These are phyloP conservation scores for Oryza punctata DNA, from an alignment of 176 grass and related monocot genomes.

Conservation along the genomic window DNA sequence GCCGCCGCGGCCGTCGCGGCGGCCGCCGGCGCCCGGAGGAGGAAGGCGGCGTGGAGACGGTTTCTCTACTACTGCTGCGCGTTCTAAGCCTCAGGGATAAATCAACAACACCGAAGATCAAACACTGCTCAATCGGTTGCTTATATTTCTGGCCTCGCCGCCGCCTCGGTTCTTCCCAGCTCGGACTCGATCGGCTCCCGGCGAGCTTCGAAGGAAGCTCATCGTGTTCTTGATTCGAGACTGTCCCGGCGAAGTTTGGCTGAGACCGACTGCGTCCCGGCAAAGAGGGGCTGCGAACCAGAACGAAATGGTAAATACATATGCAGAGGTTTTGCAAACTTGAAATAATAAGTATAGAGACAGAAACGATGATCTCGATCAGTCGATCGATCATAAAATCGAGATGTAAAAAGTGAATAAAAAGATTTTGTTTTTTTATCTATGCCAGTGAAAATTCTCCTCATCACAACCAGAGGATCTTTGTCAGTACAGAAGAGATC, in stretches of 20 bases:
- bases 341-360: not conserved
- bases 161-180: not conserved
- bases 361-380: not conserved
- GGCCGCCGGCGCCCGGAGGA: conserved; percentile 40
- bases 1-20: conserved; percentile 40
- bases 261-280: not conserved
- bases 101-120: not conserved
- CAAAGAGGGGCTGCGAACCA: not conserved
- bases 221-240: not conserved
- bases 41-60: conserved; percentile 48
- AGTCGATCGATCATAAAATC: not conserved
- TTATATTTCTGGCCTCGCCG: conserved; percentile 8
- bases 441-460: not conserved
- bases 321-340: conserved; percentile 11
- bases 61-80: conserved; percentile 70
- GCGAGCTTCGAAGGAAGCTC: not conserved
- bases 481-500: not conserved
- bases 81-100: conserved; percentile 30
- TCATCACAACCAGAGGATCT: not conserved
- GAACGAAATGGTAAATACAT: conserved; percentile 14
- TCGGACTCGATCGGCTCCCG: not conserved
- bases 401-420: conserved; percentile 26
- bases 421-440: not conserved
- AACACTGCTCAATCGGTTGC: not conserved
- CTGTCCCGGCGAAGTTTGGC: conserved; percentile 8